These are phyloP conservation scores for Spathaspora girioi DNA, from an alignment of 805 yeast genomes.

Conservation along the genomic window DNA sequence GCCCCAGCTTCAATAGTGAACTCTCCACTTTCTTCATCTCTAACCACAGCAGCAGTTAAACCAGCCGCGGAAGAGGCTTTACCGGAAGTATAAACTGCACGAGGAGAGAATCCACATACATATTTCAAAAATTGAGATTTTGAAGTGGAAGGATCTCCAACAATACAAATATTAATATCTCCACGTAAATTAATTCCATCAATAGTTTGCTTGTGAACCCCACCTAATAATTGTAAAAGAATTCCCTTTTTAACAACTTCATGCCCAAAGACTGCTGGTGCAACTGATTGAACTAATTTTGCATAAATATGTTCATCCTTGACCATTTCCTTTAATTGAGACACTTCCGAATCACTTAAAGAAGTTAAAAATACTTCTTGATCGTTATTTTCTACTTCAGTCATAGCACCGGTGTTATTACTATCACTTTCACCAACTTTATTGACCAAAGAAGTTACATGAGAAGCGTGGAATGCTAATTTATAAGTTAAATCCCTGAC, in stretches of 20 bases:
- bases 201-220: constrained; percentile 89
- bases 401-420: constrained; percentile 13
- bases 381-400: constrained; percentile 49
- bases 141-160: constrained; percentile 97
- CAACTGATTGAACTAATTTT: constrained; percentile 80
- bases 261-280: constrained; percentile 96
- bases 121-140: constrained; percentile 94
- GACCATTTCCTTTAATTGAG: constrained; percentile 86
- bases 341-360: constrained; percentile 75
- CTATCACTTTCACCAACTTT: constrained; percentile 21
- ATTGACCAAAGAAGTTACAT: constrained; percentile 64
- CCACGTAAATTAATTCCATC: constrained; percentile 96
- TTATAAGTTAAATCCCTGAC: constrained; percentile 91
- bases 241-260: constrained; percentile 92
- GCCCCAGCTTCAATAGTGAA: constrained; percentile 99
- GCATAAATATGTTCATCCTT: constrained; percentile 81
- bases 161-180: constrained; percentile 92
- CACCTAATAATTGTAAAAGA: constrained; percentile 83
- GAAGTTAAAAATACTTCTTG: constrained; percentile 79
- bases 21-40: constrained; percentile 96
- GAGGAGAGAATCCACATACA: constrained; percentile 85
- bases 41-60: constrained; percentile 95
- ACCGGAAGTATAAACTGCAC: constrained; percentile 96
- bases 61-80: constrained; percentile 99
- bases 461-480: constrained; percentile 87